Conservation (phyloP, 164 flowering plant genomes). For the Vitis rupestris region DNA sequence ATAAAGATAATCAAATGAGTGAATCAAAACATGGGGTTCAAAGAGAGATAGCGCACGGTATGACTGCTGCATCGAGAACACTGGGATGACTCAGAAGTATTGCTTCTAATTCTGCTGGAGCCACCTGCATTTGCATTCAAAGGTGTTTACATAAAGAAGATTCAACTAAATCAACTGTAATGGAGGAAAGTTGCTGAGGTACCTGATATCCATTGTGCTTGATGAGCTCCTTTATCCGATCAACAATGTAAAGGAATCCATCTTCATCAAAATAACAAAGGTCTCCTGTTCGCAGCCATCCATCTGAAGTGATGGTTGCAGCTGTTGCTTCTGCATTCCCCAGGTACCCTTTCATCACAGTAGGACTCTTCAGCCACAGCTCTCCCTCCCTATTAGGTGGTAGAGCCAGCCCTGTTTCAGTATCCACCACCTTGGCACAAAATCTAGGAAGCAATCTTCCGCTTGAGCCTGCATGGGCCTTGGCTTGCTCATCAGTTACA, state of each 20-base stretch:
- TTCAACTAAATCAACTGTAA: not conserved
- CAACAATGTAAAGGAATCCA: slow-evolving; percentile 62
- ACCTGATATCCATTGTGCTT: slow-evolving; percentile 83
- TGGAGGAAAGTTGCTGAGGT: too few species aligned
- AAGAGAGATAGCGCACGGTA: slow-evolving; percentile 46
- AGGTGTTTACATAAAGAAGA: not conserved
- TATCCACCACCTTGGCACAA: slow-evolving; percentile 59
- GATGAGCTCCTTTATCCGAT: slow-evolving; percentile 75
- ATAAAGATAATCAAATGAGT: slow-evolving; percentile 5
- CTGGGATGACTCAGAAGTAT: slow-evolving; percentile 57
- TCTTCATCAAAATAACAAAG: slow-evolving; percentile 63
- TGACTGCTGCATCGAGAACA: slow-evolving; percentile 68
- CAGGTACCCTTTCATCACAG: slow-evolving; percentile 66
- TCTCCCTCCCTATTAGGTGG: slow-evolving; percentile 56
- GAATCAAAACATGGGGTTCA: slow-evolving; percentile 2
- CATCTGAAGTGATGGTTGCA: slow-evolving; percentile 41
- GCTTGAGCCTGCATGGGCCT: slow-evolving; percentile 28
- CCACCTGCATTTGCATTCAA: slow-evolving; percentile 42
- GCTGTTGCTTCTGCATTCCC: slow-evolving; percentile 58
- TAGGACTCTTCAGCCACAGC: slow-evolving; percentile 60
- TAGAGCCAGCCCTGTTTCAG: slow-evolving; percentile 39
- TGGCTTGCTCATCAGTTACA: slow-evolving; percentile 25
- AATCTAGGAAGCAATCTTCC: slow-evolving; percentile 50
- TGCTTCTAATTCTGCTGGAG: slow-evolving; percentile 77
- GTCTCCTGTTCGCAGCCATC: slow-evolving; percentile 79